phyloP scores from a whole-genome alignment of 257 asterid species.

The Capsicum rhomboideum region DNA sequence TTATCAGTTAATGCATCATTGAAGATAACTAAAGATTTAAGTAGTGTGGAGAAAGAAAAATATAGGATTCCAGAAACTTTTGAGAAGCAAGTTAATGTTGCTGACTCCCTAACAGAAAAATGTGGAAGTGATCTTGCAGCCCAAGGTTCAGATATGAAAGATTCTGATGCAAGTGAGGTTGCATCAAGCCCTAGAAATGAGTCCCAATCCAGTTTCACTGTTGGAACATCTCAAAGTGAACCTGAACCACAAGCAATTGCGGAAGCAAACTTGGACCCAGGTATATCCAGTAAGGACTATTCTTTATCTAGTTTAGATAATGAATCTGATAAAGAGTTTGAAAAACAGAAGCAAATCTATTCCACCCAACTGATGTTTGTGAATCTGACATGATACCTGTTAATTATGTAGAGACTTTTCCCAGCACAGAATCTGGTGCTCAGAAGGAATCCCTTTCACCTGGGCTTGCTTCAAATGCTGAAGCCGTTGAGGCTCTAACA shows the following conservation, averaged over 20 bases:
- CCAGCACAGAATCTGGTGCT: not conserved
- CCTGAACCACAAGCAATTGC: not conserved
- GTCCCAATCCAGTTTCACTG: not conserved
- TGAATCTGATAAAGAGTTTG: not conserved
- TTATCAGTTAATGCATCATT: not conserved
- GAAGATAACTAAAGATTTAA: not conserved
- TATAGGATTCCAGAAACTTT: not conserved
- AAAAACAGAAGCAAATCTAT: not conserved
- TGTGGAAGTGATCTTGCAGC: not conserved
- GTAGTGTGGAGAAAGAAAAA: slow-evolving; percentile 1
- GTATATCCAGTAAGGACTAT: not conserved
- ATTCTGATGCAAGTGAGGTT: not conserved
- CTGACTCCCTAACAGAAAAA: not conserved
- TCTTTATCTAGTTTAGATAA: not conserved
- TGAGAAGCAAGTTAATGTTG: not conserved
- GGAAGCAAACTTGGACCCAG: not conserved
- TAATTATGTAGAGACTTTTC: not conserved
- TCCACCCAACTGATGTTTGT: not conserved
- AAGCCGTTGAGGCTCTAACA: not conserved
- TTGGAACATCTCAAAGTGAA: slow-evolving; percentile 1
- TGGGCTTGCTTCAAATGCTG: not conserved
- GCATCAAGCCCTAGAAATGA: slow-evolving; percentile 1
- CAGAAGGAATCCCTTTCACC: not conserved
- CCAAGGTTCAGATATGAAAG: not conserved
- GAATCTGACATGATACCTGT: slow-evolving; percentile 4